Evolutionary conservation across 2,329 filamentous ascomycete genomes (phyloP).

Genomic region (Arthrobotrys sphaeroides): DNA sequence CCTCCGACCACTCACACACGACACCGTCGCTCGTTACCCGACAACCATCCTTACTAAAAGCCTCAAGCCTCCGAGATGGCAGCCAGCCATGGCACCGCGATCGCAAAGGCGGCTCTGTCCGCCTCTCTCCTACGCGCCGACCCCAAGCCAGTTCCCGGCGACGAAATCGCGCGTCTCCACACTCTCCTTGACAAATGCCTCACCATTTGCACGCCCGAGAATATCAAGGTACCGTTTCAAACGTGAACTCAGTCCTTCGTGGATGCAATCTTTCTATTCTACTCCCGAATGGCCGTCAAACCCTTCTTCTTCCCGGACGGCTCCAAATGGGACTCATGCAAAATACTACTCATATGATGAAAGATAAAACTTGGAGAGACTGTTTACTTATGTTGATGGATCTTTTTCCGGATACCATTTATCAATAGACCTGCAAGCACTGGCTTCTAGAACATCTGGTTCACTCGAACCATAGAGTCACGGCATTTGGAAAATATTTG

Average conservation of each 20-base stretch:
- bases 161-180: constrained; percentile 76
- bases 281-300: constrained; percentile 55
- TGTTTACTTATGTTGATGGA: constrained; percentile 54
- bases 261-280: constrained; percentile 57
- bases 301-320: constrained; percentile 55
- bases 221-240: constrained; percentile 82
- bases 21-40: neutral
- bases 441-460: constrained; percentile 81
- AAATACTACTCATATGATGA: neutral
- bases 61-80: constrained; percentile 24
- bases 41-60: neutral
- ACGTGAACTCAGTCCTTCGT: constrained; percentile 58
- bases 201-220: constrained; percentile 77
- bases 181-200: constrained; percentile 72
- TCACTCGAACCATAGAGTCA: constrained; percentile 72
- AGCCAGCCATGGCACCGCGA: constrained; percentile 64
- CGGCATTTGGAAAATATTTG: constrained; percentile 78
- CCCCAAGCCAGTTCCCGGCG: constrained; percentile 73
- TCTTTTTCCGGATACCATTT: constrained; percentile 59
- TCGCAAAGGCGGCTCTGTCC: constrained; percentile 80
- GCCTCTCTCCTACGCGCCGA: constrained; percentile 78
- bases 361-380: constrained; percentile 18
- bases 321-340: constrained; percentile 18
- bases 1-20: neutral
- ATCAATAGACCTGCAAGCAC: constrained; percentile 81